These are phyloP conservation scores for Termitomyces sp. DNA, from an alignment of 768 basidiomycete species.

Conservation along the genomic window DNA sequence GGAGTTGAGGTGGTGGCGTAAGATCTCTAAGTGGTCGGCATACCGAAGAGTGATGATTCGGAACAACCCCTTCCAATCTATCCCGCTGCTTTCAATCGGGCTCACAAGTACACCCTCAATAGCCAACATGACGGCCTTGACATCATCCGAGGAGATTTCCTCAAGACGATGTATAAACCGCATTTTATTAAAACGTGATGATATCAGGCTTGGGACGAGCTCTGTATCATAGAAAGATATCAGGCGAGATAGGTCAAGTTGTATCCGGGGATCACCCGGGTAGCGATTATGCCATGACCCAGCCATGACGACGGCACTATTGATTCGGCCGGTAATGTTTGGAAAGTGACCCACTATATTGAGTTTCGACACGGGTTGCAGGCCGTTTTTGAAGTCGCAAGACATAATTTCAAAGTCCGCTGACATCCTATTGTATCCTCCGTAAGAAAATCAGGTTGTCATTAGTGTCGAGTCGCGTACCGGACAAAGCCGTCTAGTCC, in stretches of 20 bases:
- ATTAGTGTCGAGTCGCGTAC: background rate
- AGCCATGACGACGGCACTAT: background rate
- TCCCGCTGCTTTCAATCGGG: too few species aligned
- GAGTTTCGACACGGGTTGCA: background rate
- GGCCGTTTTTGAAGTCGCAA: background rate
- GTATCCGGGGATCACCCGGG: slow-evolving; percentile 30
- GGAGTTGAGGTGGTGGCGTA: too few species aligned
- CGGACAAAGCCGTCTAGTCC: too few species aligned
- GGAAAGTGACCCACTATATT: background rate
- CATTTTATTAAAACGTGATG: slow-evolving; percentile 14
- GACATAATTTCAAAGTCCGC: background rate
- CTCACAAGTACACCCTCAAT: too few species aligned
- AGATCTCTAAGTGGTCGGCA: too few species aligned
- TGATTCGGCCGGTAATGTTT: slow-evolving; percentile 4
- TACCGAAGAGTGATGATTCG: too few species aligned
- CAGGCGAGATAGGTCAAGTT: slow-evolving; percentile 25
- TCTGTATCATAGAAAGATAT: slow-evolving; percentile 31
- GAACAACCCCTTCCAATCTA: too few species aligned
- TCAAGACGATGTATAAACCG: slow-evolving; percentile 20
- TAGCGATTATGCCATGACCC: slow-evolving; percentile 29
- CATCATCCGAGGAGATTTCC: slow-evolving; percentile 21
- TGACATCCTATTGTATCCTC: background rate
- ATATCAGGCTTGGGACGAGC: slow-evolving; percentile 23
- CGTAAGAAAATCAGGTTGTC: background rate
- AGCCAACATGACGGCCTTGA: background rate